Evolutionary conservation across 176 grass and related monocot genomes (phyloP).

Genomic region (Oryza glumipatula): DNA sequence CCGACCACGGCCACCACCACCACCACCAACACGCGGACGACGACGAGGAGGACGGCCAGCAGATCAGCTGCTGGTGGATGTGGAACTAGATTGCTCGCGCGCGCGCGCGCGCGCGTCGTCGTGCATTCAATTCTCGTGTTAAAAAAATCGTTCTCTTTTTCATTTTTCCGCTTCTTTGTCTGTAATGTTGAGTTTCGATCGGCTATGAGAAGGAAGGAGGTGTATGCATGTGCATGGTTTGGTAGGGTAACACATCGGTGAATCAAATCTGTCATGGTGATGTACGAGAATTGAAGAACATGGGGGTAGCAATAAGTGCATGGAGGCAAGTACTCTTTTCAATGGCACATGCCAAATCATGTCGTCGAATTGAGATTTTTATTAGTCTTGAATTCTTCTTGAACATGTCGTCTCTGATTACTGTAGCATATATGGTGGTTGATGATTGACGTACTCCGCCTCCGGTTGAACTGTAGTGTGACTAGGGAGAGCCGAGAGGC

Average conservation of each 20-base stretch:
- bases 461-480: background rate
- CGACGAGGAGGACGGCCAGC: constrained; percentile 57
- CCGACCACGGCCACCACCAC: constrained; percentile 47
- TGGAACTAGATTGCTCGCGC: constrained; percentile 50
- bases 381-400: background rate
- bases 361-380: constrained; percentile 30
- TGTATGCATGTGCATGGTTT: constrained; percentile 49
- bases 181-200: constrained; percentile 33
- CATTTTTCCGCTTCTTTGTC: constrained; percentile 2
- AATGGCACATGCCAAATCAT: constrained; percentile 35
- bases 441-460: background rate
- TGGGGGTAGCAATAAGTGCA: constrained; percentile 61
- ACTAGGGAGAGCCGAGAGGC: background rate
- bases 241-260: constrained; percentile 25
- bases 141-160: constrained; percentile 16
- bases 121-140: constrained; percentile 13
- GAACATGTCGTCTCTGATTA: background rate
- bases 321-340: constrained; percentile 55
- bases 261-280: constrained; percentile 19
- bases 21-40: constrained; percentile 54
- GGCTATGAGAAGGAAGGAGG: constrained; percentile 22
- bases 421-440: background rate
- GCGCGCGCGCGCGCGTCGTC: background rate
- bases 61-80: constrained; percentile 71
- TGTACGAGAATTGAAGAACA: constrained; percentile 25